Percentiles rank a stretch among this genome's conserved stretches.
Conservation (phyloP, 2,329 filamentous ascomycete genomes). For the Sporothrix euskadiensis region DNA sequence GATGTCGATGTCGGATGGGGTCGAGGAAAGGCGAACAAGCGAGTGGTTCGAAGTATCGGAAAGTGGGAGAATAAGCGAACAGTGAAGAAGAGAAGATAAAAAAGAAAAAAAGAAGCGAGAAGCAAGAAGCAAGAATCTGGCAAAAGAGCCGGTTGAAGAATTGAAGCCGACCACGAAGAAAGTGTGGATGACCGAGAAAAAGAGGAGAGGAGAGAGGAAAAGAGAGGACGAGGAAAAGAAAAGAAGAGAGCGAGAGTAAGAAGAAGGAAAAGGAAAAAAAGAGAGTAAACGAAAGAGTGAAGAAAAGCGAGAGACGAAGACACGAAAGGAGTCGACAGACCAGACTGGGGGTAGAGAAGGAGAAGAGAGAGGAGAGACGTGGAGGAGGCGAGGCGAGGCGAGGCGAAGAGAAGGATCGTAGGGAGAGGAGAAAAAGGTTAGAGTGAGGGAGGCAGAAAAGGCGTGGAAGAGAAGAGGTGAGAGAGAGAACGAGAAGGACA, state of each 20-base stretch:
- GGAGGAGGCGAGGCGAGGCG: conserved; percentile 30
- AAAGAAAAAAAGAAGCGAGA: conserved; percentile 35
- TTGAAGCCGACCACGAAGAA: conserved; percentile 35
- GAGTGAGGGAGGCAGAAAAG: conserved; percentile 5
- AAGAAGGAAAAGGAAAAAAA: conserved; percentile 31
- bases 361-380: conserved; percentile 32
- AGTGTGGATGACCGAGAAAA: conserved; percentile 38
- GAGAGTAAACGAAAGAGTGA: conserved; percentile 25
- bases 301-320: conserved; percentile 32
- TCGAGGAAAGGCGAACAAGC: conserved; percentile 13
- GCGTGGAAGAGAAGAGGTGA: conserved; percentile 17
- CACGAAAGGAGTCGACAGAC: conserved; percentile 29
- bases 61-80: conserved; percentile 4
- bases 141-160: conserved; percentile 37
- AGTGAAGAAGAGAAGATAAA: conserved; percentile 34
- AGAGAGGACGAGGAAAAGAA: conserved; percentile 33
- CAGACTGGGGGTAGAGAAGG: conserved; percentile 24
- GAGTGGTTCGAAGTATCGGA: conserved; percentile 3
- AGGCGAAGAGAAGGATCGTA: conserved; percentile 26
- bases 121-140: conserved; percentile 41
- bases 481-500: conserved; percentile 24
- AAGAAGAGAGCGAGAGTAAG: conserved; percentile 29
- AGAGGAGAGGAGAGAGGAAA: conserved; percentile 40
- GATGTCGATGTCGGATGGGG: neutral
- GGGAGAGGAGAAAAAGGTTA: conserved; percentile 18